phyloP scores from a whole-genome alignment of 2,329 filamentous ascomycete species.

The Aphanocladium album region DNA sequence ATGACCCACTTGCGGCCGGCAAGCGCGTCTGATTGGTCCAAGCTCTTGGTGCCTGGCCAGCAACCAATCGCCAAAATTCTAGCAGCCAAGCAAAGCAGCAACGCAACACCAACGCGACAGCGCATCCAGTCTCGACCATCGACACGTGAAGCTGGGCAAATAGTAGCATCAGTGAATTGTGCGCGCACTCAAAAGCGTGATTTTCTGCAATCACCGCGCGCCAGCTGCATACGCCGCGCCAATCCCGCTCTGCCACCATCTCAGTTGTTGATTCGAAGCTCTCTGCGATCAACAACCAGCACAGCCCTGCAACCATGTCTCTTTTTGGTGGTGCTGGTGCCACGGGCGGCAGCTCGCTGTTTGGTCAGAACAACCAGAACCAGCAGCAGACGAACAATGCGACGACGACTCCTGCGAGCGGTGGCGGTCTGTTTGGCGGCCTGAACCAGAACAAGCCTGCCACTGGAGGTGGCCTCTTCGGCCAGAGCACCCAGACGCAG shows the following conservation, averaged over 20 bases:
- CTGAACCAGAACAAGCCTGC: conserved; percentile 5
- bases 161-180: not conserved
- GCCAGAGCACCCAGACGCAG: not conserved
- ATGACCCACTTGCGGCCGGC: not conserved
- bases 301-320: conserved; percentile 9
- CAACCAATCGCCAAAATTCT: conserved; percentile 14
- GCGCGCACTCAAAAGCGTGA: not conserved
- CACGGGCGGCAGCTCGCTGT: conserved; percentile 19
- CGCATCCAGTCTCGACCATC: conserved; percentile 3
- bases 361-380: conserved; percentile 18
- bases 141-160: not conserved
- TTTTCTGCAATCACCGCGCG: not conserved
- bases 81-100: conserved; percentile 8
- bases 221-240: not conserved
- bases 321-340: conserved; percentile 15
- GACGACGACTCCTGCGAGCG: conserved; percentile 6
- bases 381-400: conserved; percentile 15
- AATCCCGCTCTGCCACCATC: conserved; percentile 23
- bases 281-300: conserved; percentile 12
- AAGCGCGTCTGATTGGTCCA: conserved; percentile 12
- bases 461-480: conserved; percentile 17
- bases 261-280: conserved; percentile 25
- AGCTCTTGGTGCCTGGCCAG: conserved; percentile 10
- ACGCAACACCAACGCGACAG: conserved; percentile 13
- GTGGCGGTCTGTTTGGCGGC: conserved; percentile 17